Evolutionary conservation across 202 grass and related monocot genomes (phyloP).

Genomic region (Carex sylvatica): DNA sequence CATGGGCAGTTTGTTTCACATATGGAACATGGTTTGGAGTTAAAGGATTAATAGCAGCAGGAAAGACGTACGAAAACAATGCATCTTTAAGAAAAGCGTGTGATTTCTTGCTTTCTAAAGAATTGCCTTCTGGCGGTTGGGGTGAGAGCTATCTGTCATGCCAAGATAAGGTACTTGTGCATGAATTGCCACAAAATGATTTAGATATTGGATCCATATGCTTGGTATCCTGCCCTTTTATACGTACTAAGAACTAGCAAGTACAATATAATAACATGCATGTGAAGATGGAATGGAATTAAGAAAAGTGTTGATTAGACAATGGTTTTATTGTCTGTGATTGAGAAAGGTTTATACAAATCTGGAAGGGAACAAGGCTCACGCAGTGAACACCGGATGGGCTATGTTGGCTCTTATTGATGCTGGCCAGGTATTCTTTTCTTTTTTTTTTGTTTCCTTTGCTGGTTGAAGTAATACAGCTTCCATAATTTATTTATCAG

Average conservation of each 20-base stretch:
- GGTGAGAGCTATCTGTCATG: slow-evolving; percentile 91
- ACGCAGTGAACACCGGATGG: too few relatives aligned
- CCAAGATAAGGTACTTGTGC: slow-evolving; percentile 63
- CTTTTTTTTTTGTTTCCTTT: background rate
- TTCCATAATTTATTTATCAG: background rate
- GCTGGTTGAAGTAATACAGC: slow-evolving; percentile 22
- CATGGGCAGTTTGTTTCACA: slow-evolving; percentile 89
- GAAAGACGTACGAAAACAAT: slow-evolving; percentile 61
- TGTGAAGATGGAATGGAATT: too few relatives aligned
- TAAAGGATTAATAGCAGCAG: slow-evolving; percentile 55
- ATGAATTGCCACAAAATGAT: background rate
- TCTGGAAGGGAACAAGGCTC: too few relatives aligned
- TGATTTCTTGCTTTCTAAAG: slow-evolving; percentile 60
- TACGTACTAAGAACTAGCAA: background rate
- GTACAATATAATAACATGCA: too few relatives aligned
- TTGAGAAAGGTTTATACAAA: too few relatives aligned
- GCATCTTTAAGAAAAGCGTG: slow-evolving; percentile 63
- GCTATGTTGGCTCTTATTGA: too few relatives aligned
- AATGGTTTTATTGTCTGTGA: too few relatives aligned
- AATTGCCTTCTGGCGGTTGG: slow-evolving; percentile 76
- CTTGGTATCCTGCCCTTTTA: background rate
- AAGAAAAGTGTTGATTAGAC: too few relatives aligned
- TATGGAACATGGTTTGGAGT: slow-evolving; percentile 87
- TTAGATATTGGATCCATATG: background rate
- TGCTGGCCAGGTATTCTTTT: slow-evolving; percentile 55